Base-by-base conservation (phyloP, 2,329 filamentous ascomycete species). In the Colletotrichum sp. region DNA sequence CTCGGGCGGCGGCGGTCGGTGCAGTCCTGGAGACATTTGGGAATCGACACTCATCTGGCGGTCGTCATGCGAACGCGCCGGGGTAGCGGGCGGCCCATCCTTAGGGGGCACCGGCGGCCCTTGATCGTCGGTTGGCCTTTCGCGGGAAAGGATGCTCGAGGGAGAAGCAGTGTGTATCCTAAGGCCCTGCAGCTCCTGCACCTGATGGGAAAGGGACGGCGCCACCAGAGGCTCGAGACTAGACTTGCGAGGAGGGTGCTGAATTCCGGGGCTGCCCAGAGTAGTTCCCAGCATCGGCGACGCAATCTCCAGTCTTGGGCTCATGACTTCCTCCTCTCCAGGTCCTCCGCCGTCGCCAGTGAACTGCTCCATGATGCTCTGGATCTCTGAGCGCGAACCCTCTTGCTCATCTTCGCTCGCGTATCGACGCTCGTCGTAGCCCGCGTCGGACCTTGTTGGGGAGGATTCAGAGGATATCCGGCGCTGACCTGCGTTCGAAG, bases 331-430 rank as follows among this genome's bases (percentile, higher is more conserved):
- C 67, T 96, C 93, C 77, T 91, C 92, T 7, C 90, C 93, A 3
- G 93, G 94, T 0, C 93, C 95, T 68, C 92, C 92, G 32, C 92
- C 92, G 67, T 92, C 92, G 81, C 95, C 93, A 79, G 94, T 93
- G 80, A 99, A 99, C 85, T 99, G 97, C 78, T 95, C 95, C 95
- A 99, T 99, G 83, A 99, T 99, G 82, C 91, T 98, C 85, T 98
- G 95, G 76, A 99, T 98, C 86, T 99, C 97, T 7, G 94, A 93
- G 75, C 92, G 92, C 2, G 95, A 95, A 68, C 92, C 92, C 64
- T 96, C 93, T 26, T 91, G 90, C 71, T 92, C 90, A 80, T 92
- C 92, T 81, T 93, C 92, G 79, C 89, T 93, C 44, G 88, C 79
- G 70, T 89, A 89, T 75, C 85, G 86, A 79, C 88, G 90, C 67